Evolutionary conservation across 345 rosid genomes (phyloP), one percentile per base, ranked within the genome.

Genomic region (Euphorbia tirucalli): DNA sequence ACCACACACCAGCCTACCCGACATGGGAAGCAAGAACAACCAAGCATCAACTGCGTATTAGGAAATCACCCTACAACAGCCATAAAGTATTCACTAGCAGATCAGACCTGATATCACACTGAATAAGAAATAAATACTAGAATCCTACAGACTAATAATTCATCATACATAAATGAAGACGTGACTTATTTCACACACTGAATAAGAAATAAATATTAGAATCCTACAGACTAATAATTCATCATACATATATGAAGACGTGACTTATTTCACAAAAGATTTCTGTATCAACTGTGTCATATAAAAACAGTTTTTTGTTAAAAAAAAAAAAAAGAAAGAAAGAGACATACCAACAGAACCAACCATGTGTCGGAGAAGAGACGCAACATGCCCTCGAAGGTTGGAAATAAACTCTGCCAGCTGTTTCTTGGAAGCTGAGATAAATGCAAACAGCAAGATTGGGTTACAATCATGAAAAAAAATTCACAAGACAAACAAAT

Each of bases 281-380:
- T 25, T 1, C 0, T n/a, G 16, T 8, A 56, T 61, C 73, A 58
- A 48, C 8, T 10, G 15, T 15, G 28, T 35, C 5, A 9, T 19
- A 14, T 11, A 4, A 22, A 18, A n/a, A 59, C 27, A 48, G 21
- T 6, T 0, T 46, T 7, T 46, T 32, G 10, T 21, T 6, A 28
- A 11, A 14, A 50, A 55, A 49, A 58, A 35, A 15, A 19, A n/a
- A 43, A 28, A 18, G 3, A 32, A 32, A 32, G 10, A 49, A 22
- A 25, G 1, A 44, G 56, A 80, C 92, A 59, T 87, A 95, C 99
- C 97, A 75, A 86, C 85, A 62, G 98, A 93, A 76, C 97, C 99
- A 80, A 89, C 93, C 90, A 85, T 83, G 77, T 96, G 94, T 32
- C 98, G 88, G 66, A 96, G 96, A 73, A 89, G 92, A 58, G 84